Base-by-base conservation (phyloP, 108 stramenopile species). In the Nannochloropsis oceanica region DNA sequence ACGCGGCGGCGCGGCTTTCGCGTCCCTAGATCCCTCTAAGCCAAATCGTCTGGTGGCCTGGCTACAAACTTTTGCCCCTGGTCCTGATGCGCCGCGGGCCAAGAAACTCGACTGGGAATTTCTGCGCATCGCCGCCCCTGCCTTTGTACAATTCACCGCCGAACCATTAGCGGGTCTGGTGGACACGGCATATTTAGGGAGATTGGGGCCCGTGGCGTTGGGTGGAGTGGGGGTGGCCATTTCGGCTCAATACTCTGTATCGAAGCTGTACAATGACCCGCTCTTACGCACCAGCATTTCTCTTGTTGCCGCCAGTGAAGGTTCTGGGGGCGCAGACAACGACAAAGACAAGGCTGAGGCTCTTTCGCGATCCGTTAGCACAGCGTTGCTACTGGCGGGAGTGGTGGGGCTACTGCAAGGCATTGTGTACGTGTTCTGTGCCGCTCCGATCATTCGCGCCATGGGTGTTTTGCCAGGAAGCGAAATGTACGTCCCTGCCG, bases 191-290 rank as follows among this genome's bases (percentile, higher is more conserved):
- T 95, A 94, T 89, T 89, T 95, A 12, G 94, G 94, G 13, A 82
- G 94, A 81, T 85, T 96, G 8, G 94, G 94, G 26, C 94, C 95
- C 11, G 93, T 92, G 83, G 95, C 94, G 12, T 88, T 96, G 86
- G 97, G 94, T 13, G 97, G 95, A 12, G 95, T 95, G 12, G 96
- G 96, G 13, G 94, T 96, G 12, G 95, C 96, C n/a, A 94, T 96
- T 43, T 92, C 93, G 20, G 95, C 94, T 12, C 95, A 95, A 81
- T 96, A 96, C 90, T 92, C 96, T 11, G 91, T 96, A 22, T 91
- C 92, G 3, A 96, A 96, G 85, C 89, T 96, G 42, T 95, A 95
- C 91, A 95, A 95, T 89, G 96, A 96, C 89, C 97, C 96, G 12
- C 85, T 96, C 46, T 83, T 96, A n/a, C 85, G 95, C 42, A 96